Evolutionary conservation across 257 asterid genomes (phyloP), one percentile per base, ranked within the genome.

Genomic region (Solanum commersonii): DNA sequence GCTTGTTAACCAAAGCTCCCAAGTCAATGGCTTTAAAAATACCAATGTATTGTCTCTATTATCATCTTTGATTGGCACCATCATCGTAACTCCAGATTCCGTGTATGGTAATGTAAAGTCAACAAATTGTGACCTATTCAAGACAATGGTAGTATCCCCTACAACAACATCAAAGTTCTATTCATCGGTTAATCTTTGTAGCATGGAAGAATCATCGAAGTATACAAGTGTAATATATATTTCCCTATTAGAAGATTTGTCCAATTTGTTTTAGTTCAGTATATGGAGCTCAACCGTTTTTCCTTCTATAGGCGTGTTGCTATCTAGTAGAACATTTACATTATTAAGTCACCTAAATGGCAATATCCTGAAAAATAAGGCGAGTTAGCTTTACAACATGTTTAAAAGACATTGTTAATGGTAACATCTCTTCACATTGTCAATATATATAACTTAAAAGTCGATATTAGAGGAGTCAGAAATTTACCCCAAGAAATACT

Each of bases 61-160:
- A 13, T 84, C 68, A 5, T 87, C 87, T 59, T 84, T 76, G 3
- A 93, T 35, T 4, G 93, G 92, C 11, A 90, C 95, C 60, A 93
- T 88, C 91, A 92, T 90, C 8, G 87, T 67, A 5, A 91, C 90
- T 42, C 95, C 96, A 8, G 93, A 90, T 10, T 93, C 94, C 3
- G 93, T 89, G 31, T 38, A 94, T 6, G 96, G 95, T 88, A 93
- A 84, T 11, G 93, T 91, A 89, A 93, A 94, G 83, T 94, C 95
- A 2, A 92, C 92, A 60, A 81, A 92, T 31, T 31, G 87, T 11
- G 96, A 92, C 74, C 98, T 89, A 38, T 91, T 92, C 10, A 90
- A 92, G 15, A 89, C 73, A 6, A 94, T 92, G 1, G 96, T 91
- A 12, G 87, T 88, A 46, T 94, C 95, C 77, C 96, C 98, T 8